These are phyloP conservation scores for Biancaea sappan DNA, from an alignment of 306 rosid genomes.

Conservation along the genomic window DNA sequence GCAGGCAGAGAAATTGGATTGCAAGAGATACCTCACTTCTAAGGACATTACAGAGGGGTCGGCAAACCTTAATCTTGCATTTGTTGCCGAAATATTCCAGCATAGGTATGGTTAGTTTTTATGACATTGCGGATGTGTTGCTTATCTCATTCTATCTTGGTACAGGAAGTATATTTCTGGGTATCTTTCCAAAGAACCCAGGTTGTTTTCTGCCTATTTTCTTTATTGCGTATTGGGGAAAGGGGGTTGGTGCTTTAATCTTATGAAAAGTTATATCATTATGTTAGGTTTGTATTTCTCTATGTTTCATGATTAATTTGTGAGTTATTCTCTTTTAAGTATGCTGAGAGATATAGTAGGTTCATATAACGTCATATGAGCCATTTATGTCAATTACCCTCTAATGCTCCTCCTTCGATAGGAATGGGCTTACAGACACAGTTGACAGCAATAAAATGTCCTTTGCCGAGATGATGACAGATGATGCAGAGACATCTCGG, in stretches of 20 bases:
- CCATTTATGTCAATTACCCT: conserved; percentile 13
- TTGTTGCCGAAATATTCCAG: conserved; percentile 98
- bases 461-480: conserved; percentile 98
- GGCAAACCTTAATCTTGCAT: conserved; percentile 98
- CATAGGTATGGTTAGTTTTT: conserved; percentile 67
- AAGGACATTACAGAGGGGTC: conserved; percentile 96
- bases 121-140: conserved; percentile 24
- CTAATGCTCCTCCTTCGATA: conserved; percentile 42
- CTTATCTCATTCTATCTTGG: background rate
- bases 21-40: conserved; percentile 92
- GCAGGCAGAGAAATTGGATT: conserved; percentile 90
- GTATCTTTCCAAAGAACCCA: conserved; percentile 11
- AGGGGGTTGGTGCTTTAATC: background rate
- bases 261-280: background rate
- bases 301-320: background rate
- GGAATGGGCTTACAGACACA: conserved; percentile 79
- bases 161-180: conserved; percentile 9
- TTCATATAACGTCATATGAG: background rate
- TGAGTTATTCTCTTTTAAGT: background rate
- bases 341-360: background rate
- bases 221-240: background rate
- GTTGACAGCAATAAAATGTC: conserved; percentile 70
- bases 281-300: background rate
- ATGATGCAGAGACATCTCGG: conserved; percentile 92
- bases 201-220: conserved; percentile 7